A percentile compares a stretch with the other conserved stretches of the same genome.
Conservation (phyloP, 768 basidiomycete genomes). For the Nidula microcarpa region DNA sequence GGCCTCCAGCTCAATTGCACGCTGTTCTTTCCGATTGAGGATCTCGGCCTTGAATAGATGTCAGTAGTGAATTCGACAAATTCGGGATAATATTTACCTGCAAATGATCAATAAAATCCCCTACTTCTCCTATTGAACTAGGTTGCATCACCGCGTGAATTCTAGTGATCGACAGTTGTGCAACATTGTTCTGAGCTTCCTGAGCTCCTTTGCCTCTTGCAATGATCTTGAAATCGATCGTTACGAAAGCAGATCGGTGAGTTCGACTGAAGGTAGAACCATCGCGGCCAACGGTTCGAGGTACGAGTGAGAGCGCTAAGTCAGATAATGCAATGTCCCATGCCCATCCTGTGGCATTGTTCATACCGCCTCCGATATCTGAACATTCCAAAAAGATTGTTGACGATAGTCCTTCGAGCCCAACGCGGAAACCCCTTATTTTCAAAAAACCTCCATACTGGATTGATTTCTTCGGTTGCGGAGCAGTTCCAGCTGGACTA, state of each 20-base stretch:
- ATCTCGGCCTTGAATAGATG: constrained; percentile 59
- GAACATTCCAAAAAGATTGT: constrained; percentile 74
- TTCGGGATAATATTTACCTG: constrained; percentile 45
- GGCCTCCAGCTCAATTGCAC: constrained; percentile 72
- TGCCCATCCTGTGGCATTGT: constrained; percentile 37
- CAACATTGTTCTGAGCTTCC: constrained; percentile 20
- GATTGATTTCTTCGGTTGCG: constrained; percentile 7
- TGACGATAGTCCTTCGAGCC: constrained; percentile 71
- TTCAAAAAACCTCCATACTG: constrained; percentile 54
- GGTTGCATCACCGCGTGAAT: constrained; percentile 94
- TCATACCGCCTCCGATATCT: constrained; percentile 63
- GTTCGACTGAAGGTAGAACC: constrained; percentile 49
- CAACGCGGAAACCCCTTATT: constrained; percentile 79
- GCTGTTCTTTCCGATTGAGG: constrained; percentile 65
- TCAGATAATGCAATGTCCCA: constrained; percentile 77
- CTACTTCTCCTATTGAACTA: constrained; percentile 86
- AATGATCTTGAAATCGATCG: constrained; percentile 63
- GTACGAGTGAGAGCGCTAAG: constrained; percentile 80
- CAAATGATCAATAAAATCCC: constrained; percentile 83
- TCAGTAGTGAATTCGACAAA: not conserved
- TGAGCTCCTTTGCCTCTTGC: constrained; percentile 21
- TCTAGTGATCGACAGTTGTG: constrained; percentile 63
- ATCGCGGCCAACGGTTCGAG: constrained; percentile 37
- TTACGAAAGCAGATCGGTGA: constrained; percentile 78
- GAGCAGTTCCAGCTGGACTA: constrained; percentile 1